phyloP scores from a whole-genome alignment of 2,329 filamentous ascomycete genomes.

The Calonectria ilicicola region DNA sequence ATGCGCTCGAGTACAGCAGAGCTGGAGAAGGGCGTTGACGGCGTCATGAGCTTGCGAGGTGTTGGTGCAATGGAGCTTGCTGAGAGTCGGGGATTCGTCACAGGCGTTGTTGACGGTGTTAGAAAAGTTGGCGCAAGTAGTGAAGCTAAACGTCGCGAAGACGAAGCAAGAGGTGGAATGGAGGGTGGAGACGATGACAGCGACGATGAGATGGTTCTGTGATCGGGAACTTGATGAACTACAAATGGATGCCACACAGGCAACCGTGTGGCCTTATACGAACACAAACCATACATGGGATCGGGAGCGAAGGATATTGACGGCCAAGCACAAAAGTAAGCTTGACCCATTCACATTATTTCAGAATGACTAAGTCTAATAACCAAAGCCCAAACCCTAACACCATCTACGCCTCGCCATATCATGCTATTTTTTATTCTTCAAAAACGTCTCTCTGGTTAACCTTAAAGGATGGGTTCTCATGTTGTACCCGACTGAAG shows the following conservation, averaged over 20 bases:
- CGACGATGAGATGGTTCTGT: slow-evolving; percentile 65
- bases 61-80: slow-evolving; percentile 94
- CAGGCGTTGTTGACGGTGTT: slow-evolving; percentile 88
- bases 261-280: too few relatives aligned
- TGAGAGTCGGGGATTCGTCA: slow-evolving; percentile 86
- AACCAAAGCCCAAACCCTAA: neutral
- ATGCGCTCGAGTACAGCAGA: slow-evolving; percentile 80
- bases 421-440: neutral
- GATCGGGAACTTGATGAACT: slow-evolving; percentile 20
- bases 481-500: slow-evolving; percentile 29
- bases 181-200: slow-evolving; percentile 73
- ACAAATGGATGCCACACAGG: neutral
- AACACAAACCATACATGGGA: neutral
- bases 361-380: slow-evolving; percentile 4
- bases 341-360: neutral
- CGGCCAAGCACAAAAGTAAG: slow-evolving; percentile 5
- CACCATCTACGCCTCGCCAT: neutral
- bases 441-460: slow-evolving; percentile 24
- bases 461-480: slow-evolving; percentile 34
- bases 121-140: slow-evolving; percentile 84
- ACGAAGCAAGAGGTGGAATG: slow-evolving; percentile 73
- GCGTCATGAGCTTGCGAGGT: slow-evolving; percentile 77
- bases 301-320: neutral
- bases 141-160: slow-evolving; percentile 81
- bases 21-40: slow-evolving; percentile 77